Base-by-base conservation (phyloP, 345 rosid species). In the Eucalyptus camaldulensis region DNA sequence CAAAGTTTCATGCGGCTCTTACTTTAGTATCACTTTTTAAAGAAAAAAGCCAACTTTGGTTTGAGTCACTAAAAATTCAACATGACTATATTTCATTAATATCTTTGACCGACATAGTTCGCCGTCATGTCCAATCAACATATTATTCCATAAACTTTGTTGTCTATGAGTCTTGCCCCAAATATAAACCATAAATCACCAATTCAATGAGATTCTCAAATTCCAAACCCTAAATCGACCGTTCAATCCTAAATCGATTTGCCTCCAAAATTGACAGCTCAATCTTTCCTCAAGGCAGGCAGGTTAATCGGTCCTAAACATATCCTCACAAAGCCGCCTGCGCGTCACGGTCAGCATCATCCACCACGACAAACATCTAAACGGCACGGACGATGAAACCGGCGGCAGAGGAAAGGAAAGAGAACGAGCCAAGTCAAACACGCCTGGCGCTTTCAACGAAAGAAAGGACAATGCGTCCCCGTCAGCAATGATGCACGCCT, bases 91-190 rank as follows among this genome's bases (percentile, higher is more conserved):
- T 22, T 24, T 56, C 29, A 56, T 56, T 56, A 56, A 56, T 56
- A 56, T 24, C 62, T 56, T 22, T 0, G 3, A 56, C 29, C 1
- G 3, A 56, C 29, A 24, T 24, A 24, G 6, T 24, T 56, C 62
- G 3, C 27, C 29, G 0, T 24, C 62, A 22, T 24, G 6, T 25
- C 13, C 29, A 4, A 24, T 24, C 1, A 24, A 3, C 62, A 24
- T 56, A 56, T 56, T 56, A 56, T 56, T 6, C 29, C 62, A 13
- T 9, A 56, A 24, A 56, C 13, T 22, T 0, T 1, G 3, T 56
- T 56, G 62, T 56, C 13, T 22, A 56, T 2, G 29, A 56, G 6
- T 56, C 6, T 56, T 56, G 29, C 62, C 6, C 1, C 29, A 56
- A 8, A 56, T 22, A 56, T 10, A 9, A 56, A 22, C 27, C 62